Evolutionary conservation across 768 basidiomycete species (phyloP), one percentile per base, ranked within the genome.

Genomic region (Suillus subalutaceus): DNA sequence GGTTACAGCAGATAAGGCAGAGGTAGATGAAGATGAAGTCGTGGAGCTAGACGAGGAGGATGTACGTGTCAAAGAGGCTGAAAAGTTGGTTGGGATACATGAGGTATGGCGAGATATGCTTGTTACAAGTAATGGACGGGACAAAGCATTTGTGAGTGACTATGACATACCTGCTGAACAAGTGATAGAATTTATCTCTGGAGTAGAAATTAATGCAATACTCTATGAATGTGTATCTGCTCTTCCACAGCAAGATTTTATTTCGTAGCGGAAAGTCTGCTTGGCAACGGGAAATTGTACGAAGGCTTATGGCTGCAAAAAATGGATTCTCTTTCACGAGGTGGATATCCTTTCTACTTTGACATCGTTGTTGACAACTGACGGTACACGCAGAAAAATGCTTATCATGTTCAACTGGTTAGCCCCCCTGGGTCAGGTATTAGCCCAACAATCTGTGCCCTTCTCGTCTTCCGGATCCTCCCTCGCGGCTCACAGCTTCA

Each of bases 371-470:
- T 58, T 40, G 60, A 18, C 61, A 63, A 18, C 10, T 50, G 6
- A 48, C 18, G 41, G 41, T 12, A 37, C 63, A 43, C 65, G 63
- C 75, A 95, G 93, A 78, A 93, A 93, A 81, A 84, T 88, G 65
- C 83, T 95, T 44, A 80, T 95, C 62, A 79, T 95, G 53, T 92
- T 94, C 83, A 92, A 93, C 78, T 95, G 93, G 93, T 78, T 95
- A 63, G 80, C 85, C 1, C 93, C 93, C 10, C 77, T 94, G 71
- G 89, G 88, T 58, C 81, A 86, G 26, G 86, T 95, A 63, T 84
- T 86, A 74, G 86, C 88, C 5, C 90, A 92, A 72, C 90, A 91
- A 73, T 75, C 86, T 3, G 84, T 87, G 3, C 86, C 91, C 0
- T 90, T 85, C 74, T 83, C 88, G 12, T 75, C 85, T 18, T 35